A percentile compares a stretch with the other conserved stretches of the same genome.
Conservation (phyloP, 192 early-diverging fungal genomes). For the Backusella australiensis region DNA sequence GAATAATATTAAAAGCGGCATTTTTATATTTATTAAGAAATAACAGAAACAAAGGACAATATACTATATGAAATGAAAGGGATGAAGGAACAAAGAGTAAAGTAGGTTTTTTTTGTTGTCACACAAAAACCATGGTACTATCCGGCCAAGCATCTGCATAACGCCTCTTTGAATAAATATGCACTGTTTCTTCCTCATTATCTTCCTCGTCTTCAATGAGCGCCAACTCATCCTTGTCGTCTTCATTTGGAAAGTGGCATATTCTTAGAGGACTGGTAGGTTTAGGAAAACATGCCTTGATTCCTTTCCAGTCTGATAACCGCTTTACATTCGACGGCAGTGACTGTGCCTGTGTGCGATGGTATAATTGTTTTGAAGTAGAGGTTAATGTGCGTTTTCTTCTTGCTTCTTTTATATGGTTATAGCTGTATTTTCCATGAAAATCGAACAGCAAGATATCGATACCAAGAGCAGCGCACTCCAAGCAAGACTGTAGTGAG, state of each 20-base stretch:
- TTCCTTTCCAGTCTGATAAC: constrained; percentile 51
- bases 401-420: constrained; percentile 22
- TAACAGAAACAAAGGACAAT: background rate
- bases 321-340: constrained; percentile 39
- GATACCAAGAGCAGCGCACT: constrained; percentile 51
- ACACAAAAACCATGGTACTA: constrained; percentile 1
- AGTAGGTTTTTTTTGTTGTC: background rate
- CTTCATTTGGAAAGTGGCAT: constrained; percentile 10
- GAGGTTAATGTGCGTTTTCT: background rate
- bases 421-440: constrained; percentile 48
- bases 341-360: background rate
- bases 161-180: constrained; percentile 5
- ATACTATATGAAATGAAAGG: background rate
- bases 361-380: constrained; percentile 31
- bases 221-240: background rate
- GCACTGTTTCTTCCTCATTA: background rate
- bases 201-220: background rate
- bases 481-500: constrained; percentile 45
- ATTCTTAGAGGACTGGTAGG: constrained; percentile 41
- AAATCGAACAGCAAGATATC: constrained; percentile 56
- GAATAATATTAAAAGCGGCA: background rate
- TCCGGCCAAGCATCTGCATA: constrained; percentile 1
- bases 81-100: background rate
- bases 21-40: background rate
- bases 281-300: constrained; percentile 42